phyloP scores from a whole-genome alignment of 2,329 filamentous ascomycete genomes.

The Claviceps sorghi region DNA sequence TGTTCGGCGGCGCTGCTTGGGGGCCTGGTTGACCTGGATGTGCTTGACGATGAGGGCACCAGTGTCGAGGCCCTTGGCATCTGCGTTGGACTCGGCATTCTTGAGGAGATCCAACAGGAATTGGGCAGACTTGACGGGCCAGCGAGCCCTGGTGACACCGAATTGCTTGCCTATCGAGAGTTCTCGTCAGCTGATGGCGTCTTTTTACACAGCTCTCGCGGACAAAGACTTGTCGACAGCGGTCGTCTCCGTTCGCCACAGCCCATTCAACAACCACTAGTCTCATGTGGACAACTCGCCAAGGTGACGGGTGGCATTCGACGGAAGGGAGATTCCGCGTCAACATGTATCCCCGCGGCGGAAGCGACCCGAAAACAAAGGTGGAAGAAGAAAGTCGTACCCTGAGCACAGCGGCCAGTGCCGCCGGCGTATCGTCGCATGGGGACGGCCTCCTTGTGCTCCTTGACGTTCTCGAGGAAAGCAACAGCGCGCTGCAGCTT shows the following conservation, averaged over 20 bases:
- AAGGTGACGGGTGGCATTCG: not conserved
- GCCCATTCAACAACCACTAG: not conserved
- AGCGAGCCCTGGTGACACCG: slow-evolving; percentile 94
- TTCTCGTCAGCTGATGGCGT: slow-evolving; percentile 12
- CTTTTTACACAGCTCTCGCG: too few relatives aligned
- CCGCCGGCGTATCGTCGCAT: slow-evolving; percentile 95
- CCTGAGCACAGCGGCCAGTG: slow-evolving; percentile 93
- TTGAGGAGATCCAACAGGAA: slow-evolving; percentile 94
- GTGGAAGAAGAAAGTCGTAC: slow-evolving; percentile 46
- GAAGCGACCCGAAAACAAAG: not conserved
- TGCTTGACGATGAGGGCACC: slow-evolving; percentile 97
- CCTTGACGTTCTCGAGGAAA: slow-evolving; percentile 97
- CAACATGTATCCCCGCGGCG: not conserved
- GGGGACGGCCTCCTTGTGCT: slow-evolving; percentile 93
- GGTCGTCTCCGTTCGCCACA: not conserved
- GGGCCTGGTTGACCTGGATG: slow-evolving; percentile 99
- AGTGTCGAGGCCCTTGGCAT: slow-evolving; percentile 94
- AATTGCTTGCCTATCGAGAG: slow-evolving; percentile 79
- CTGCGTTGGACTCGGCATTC: slow-evolving; percentile 94
- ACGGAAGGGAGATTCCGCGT: not conserved
- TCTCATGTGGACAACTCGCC: not conserved
- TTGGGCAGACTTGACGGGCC: slow-evolving; percentile 98
- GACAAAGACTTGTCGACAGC: not conserved
- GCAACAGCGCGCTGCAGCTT: slow-evolving; percentile 87
- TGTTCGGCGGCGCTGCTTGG: slow-evolving; percentile 96